phyloP scores from a whole-genome alignment of 768 basidiomycete species.

The Psilocybe cyanescens region DNA sequence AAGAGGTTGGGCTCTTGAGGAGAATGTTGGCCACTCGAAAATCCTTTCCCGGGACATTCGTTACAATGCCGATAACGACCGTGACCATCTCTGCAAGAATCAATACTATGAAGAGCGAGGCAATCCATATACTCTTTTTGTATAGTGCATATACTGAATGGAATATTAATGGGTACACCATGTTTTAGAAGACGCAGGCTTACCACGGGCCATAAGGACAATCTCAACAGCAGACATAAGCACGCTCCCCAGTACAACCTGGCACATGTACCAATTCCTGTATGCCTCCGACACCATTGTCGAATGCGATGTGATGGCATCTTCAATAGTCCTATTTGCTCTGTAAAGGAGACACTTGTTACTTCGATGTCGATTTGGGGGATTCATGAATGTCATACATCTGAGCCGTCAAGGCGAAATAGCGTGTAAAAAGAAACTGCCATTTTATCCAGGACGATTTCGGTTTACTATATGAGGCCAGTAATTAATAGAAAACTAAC shows the following conservation, averaged over 20 bases:
- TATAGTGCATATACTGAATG: constrained; percentile 37
- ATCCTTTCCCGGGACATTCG: constrained; percentile 21
- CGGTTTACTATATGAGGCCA: constrained; percentile 24
- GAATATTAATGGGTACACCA: background rate
- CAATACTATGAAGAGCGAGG: constrained; percentile 21
- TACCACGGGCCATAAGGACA: constrained; percentile 32
- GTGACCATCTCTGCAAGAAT: constrained; percentile 25
- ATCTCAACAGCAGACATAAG: constrained; percentile 33
- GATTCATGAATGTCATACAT: constrained; percentile 20
- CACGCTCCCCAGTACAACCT: constrained; percentile 26
- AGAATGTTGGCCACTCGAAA: constrained; percentile 25
- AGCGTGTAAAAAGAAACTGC: constrained; percentile 33
- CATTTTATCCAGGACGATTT: constrained; percentile 29
- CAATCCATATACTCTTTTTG: constrained; percentile 31
- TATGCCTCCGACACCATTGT: constrained; percentile 12
- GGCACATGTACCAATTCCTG: constrained; percentile 28
- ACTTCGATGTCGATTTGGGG: background rate
- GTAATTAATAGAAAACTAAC: background rate
- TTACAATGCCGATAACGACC: constrained; percentile 23
- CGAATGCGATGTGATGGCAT: constrained; percentile 13
- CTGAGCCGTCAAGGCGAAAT: constrained; percentile 29
- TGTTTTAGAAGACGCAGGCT: background rate
- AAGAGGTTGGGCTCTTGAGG: constrained; percentile 23
- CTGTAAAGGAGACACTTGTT: constrained; percentile 12
- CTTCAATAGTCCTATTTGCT: constrained; percentile 26